Evolutionary conservation across 176 grass and related monocot species (phyloP).

Genomic region (Avena sativa): DNA sequence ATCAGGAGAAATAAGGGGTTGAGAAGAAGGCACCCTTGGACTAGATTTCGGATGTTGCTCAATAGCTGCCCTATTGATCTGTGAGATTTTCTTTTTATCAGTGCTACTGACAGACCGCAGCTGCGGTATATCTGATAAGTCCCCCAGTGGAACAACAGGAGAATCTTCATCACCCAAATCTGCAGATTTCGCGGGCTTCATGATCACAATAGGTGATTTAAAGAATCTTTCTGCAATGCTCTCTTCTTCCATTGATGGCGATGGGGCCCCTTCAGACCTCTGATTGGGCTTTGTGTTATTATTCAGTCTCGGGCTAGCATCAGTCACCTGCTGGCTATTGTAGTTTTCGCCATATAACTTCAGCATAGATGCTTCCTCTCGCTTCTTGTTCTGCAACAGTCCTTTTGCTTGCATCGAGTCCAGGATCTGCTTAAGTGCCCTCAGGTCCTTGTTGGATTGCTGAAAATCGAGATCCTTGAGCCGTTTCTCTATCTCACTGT

Average conservation of each 20-base stretch:
- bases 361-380: conserved; percentile 42
- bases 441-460: conserved; percentile 78
- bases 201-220: conserved; percentile 91
- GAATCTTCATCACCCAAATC: conserved; percentile 43
- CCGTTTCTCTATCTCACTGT: conserved; percentile 89
- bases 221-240: conserved; percentile 49
- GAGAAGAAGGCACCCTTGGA: conserved; percentile 50
- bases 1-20: conserved; percentile 46
- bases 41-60: conserved; percentile 59
- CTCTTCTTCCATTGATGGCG: conserved; percentile 40
- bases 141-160: conserved; percentile 49
- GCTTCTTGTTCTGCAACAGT: conserved; percentile 72
- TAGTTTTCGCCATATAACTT: conserved; percentile 49
- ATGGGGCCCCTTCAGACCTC: conserved; percentile 15
- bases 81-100: conserved; percentile 59
- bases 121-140: conserved; percentile 54
- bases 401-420: conserved; percentile 96
- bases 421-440: conserved; percentile 87
- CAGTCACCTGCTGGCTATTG: conserved; percentile 28
- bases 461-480: conserved; percentile 91
- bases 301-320: conserved; percentile 37
- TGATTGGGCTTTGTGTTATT: conserved; percentile 26
- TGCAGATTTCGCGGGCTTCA: conserved; percentile 83
- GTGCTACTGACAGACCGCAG: conserved; percentile 48
- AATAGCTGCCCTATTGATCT: conserved; percentile 35